Percentiles rank a stretch among this genome's conserved stretches.
Conservation (phyloP, 768 basidiomycete genomes). For the Mycena sanguinolenta region DNA sequence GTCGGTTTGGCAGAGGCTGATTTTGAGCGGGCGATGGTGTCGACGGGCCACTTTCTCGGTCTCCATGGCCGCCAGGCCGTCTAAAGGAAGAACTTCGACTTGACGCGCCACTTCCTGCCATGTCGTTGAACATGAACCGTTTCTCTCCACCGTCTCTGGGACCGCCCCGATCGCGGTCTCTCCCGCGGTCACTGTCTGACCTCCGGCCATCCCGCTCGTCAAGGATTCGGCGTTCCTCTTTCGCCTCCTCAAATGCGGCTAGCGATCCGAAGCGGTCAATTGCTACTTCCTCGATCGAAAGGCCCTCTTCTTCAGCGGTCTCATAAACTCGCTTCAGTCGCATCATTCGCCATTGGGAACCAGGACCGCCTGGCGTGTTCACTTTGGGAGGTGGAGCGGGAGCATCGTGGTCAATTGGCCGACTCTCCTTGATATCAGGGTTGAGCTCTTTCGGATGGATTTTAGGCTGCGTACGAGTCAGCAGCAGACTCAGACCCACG, state of each 20-base stretch:
- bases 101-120: slow-evolving; percentile 71
- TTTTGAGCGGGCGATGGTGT: slow-evolving; percentile 54
- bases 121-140: slow-evolving; percentile 78
- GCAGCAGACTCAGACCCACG: background rate
- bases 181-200: slow-evolving; percentile 35
- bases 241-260: slow-evolving; percentile 89
- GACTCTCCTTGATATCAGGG: slow-evolving; percentile 63
- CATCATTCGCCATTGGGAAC: slow-evolving; percentile 98
- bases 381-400: slow-evolving; percentile 60
- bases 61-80: slow-evolving; percentile 74
- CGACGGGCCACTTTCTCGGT: slow-evolving; percentile 71
- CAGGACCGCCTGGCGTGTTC: slow-evolving; percentile 87
- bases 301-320: slow-evolving; percentile 86
- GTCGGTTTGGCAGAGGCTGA: slow-evolving; percentile 55
- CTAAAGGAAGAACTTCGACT: slow-evolving; percentile 91
- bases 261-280: slow-evolving; percentile 90
- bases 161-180: slow-evolving; percentile 43
- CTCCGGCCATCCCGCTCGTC: slow-evolving; percentile 82
- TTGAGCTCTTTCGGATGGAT: slow-evolving; percentile 77
- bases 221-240: slow-evolving; percentile 86
- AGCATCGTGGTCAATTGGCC: slow-evolving; percentile 55
- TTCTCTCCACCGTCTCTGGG: slow-evolving; percentile 61
- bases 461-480: slow-evolving; percentile 60
- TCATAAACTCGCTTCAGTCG: slow-evolving; percentile 92
- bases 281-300: slow-evolving; percentile 81